phyloP scores from a whole-genome alignment of 2,329 filamentous ascomycete species.

The Fusarium floridanum region DNA sequence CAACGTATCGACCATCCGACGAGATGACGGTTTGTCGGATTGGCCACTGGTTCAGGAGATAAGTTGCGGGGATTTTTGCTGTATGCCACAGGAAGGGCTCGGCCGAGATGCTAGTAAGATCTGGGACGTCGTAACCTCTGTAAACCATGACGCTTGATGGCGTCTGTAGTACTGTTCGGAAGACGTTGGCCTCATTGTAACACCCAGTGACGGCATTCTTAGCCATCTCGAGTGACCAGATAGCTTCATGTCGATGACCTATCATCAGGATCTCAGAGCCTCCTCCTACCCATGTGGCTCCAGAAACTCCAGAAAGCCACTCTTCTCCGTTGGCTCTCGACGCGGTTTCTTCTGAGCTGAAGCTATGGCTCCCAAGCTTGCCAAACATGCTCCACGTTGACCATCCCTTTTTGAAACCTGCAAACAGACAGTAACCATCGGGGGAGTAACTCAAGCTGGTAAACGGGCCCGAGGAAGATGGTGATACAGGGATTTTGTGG shows the following conservation, averaged over 20 bases:
- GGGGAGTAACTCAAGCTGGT: conserved; percentile 88
- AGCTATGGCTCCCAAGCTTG: conserved; percentile 88
- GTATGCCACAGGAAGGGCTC: conserved; percentile 97
- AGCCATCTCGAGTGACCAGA: conserved; percentile 93
- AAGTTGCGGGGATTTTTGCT: conserved; percentile 84
- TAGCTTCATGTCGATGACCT: conserved; percentile 76
- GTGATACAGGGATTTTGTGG: conserved; percentile 77
- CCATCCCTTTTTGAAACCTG: conserved; percentile 93
- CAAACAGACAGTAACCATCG: conserved; percentile 96
- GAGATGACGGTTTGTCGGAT: conserved; percentile 90
- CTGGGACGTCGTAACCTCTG: conserved; percentile 89
- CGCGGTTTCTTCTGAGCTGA: conserved; percentile 75
- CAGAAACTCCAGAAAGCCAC: conserved; percentile 84
- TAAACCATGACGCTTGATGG: conserved; percentile 92
- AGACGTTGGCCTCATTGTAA: conserved; percentile 91
- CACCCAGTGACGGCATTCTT: conserved; percentile 93
- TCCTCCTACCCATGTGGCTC: conserved; percentile 88
- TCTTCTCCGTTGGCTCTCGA: conserved; percentile 78
- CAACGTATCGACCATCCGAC: conserved; percentile 91
- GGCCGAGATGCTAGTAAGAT: conserved; percentile 90
- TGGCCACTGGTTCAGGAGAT: conserved; percentile 93
- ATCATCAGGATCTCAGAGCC: conserved; percentile 88
- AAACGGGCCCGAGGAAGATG: conserved; percentile 75
- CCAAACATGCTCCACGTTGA: conserved; percentile 98
- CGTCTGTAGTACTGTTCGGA: conserved; percentile 89